Evolutionary conservation across 805 yeast genomes (phyloP).

Genomic region (Barnettozyma sp.): DNA sequence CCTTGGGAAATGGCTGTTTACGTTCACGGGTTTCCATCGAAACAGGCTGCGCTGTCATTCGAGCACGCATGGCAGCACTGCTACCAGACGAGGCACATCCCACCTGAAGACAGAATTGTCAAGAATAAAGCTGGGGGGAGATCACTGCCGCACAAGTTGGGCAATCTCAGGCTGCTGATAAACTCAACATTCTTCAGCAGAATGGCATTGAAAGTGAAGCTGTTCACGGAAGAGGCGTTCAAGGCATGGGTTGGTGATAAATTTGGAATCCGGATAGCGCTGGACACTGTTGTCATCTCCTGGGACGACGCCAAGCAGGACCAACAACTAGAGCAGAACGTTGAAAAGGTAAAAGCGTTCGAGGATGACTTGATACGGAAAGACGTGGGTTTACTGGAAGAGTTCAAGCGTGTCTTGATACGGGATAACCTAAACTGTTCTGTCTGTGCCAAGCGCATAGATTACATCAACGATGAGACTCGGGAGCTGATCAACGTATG

Average conservation of each 20-base stretch:
- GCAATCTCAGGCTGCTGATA: slow-evolving; percentile 39
- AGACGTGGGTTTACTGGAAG: slow-evolving; percentile 13
- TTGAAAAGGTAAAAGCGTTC: slow-evolving; percentile 23
- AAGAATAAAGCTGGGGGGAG: slow-evolving; percentile 32
- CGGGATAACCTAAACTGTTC: slow-evolving; percentile 26
- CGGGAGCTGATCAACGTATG: slow-evolving; percentile 34
- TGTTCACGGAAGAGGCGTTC: slow-evolving; percentile 33
- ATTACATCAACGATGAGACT: slow-evolving; percentile 28
- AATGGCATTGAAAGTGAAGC: slow-evolving; percentile 39
- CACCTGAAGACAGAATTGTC: slow-evolving; percentile 32
- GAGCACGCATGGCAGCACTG: slow-evolving; percentile 85
- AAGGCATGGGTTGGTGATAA: slow-evolving; percentile 19
- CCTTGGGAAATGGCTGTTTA: slow-evolving; percentile 69
- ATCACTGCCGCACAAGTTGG: slow-evolving; percentile 41
- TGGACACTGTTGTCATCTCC: slow-evolving; percentile 6
- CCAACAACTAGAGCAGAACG: slow-evolving; percentile 16
- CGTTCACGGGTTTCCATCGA: slow-evolving; percentile 68
- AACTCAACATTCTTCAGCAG: slow-evolving; percentile 36
- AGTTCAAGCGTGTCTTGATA: slow-evolving; percentile 18
- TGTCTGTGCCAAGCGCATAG: slow-evolving; percentile 28
- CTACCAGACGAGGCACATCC: slow-evolving; percentile 55
- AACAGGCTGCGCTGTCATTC: slow-evolving; percentile 61
- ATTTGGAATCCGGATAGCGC: slow-evolving; percentile 10
- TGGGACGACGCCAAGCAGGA: background rate
- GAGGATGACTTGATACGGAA: slow-evolving; percentile 15